A percentile compares a stretch with the other conserved stretches of the same genome.
phyloP scores from a whole-genome alignment of 2,329 filamentous ascomycete genomes.

The Incumbomyces delicatus region DNA sequence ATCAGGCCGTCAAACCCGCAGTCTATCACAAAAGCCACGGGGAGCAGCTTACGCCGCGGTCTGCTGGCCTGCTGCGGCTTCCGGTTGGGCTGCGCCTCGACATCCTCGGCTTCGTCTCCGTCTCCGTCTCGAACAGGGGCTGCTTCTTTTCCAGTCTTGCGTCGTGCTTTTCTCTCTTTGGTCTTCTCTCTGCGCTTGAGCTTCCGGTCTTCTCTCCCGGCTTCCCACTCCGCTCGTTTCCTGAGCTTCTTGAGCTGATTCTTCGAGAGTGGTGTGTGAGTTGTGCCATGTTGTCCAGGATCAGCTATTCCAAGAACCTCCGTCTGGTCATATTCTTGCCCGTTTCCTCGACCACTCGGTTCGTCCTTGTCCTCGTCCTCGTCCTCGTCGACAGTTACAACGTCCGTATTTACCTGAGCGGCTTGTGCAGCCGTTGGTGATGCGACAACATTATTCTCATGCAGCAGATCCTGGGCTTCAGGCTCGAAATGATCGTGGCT shows the following conservation, averaged over 20 bases:
- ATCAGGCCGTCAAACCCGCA: constrained; percentile 89
- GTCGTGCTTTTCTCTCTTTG: constrained; percentile 43
- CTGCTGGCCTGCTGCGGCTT: constrained; percentile 20
- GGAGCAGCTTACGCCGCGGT: constrained; percentile 44
- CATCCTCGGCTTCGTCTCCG: constrained; percentile 17
- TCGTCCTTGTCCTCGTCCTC: constrained; percentile 11
- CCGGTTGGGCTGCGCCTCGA: constrained; percentile 4
- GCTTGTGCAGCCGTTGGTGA: constrained; percentile 5
- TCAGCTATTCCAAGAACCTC: neutral
- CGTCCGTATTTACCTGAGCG: constrained; percentile 11
- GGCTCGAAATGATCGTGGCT: constrained; percentile 19
- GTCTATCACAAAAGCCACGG: constrained; percentile 75
- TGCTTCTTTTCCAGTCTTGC: constrained; percentile 31
- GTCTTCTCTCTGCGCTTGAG: constrained; percentile 48
- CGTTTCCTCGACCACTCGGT: constrained; percentile 4
- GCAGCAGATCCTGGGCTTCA: neutral
- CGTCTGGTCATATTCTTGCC: too few species aligned
- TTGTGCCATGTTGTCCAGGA: neutral
- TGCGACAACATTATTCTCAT: too few species aligned
- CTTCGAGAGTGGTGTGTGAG: constrained; percentile 56
- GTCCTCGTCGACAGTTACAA: constrained; percentile 22
- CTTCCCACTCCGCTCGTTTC: constrained; percentile 65
- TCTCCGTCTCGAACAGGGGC: constrained; percentile 21
- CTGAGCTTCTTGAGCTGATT: constrained; percentile 73
- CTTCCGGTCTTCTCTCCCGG: constrained; percentile 52